Conservation (phyloP, 2,329 filamentous ascomycete species). For the Aspergillus nomiae region DNA sequence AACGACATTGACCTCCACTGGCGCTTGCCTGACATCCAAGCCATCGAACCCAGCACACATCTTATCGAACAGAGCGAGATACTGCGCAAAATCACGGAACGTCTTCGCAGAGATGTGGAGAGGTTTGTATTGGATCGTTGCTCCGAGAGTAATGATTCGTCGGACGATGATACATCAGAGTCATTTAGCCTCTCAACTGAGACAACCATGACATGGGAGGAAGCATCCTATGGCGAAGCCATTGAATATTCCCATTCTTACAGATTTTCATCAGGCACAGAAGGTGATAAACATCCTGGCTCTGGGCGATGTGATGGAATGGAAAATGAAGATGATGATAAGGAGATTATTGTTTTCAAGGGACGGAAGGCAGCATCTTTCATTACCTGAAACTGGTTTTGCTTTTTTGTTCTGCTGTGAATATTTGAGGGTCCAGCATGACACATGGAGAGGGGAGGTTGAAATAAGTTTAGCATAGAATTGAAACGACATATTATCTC, state of each 20-base stretch:
- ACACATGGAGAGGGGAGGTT: too few relatives aligned
- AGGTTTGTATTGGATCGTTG: neutral
- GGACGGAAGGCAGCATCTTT: neutral
- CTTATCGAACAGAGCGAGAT: neutral
- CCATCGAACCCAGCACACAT: neutral
- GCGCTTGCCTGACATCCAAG: neutral
- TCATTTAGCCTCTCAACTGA: neutral
- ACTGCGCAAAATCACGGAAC: neutral
- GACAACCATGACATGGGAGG: neutral
- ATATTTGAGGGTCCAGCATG: too few relatives aligned
- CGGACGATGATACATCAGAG: neutral
- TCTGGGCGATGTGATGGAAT: neutral
- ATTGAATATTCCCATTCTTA: neutral
- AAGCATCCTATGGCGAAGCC: neutral
- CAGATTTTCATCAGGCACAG: neutral
- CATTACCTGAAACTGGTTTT: too few relatives aligned
- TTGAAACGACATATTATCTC: too few relatives aligned
- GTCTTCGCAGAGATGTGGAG: neutral
- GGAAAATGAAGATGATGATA: neutral
- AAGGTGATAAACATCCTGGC: neutral
- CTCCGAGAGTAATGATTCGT: neutral
- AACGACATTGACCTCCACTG: neutral
- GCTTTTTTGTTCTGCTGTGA: too few relatives aligned
- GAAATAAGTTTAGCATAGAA: too few relatives aligned
- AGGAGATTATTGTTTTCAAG: neutral